A percentile compares a stretch with the other conserved stretches of the same genome.
These are phyloP conservation scores for Phytopythium montanum DNA, from an alignment of 352 stramenopile species.

Conservation along the genomic window DNA sequence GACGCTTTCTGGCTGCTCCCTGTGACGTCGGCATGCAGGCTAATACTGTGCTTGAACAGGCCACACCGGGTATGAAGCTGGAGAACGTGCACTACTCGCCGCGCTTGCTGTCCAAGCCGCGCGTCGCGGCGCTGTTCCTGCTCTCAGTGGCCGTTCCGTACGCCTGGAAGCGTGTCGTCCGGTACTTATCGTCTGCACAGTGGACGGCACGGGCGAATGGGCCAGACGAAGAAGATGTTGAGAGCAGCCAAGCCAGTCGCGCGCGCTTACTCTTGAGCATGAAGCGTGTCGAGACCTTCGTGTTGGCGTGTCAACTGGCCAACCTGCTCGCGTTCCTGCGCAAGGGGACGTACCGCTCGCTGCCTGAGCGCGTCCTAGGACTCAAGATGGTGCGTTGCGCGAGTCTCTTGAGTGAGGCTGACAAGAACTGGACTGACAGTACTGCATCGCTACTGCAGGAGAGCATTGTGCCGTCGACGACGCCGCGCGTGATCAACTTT, in stretches of 20 bases:
- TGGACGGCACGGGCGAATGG: constrained; percentile 24
- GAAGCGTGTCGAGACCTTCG: constrained; percentile 73
- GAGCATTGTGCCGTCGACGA: constrained; percentile 46
- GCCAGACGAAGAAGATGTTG: not conserved
- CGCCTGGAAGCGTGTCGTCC: constrained; percentile 69
- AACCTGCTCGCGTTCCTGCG: constrained; percentile 75
- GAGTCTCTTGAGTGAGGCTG: not conserved
- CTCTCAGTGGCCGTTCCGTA: constrained; percentile 72
- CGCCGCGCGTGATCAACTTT: constrained; percentile 75
- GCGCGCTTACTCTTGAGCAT: constrained; percentile 41
- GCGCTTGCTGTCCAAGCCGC: constrained; percentile 40
- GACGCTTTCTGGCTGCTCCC: not conserved
- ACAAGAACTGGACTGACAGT: not conserved
- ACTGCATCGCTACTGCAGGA: constrained; percentile 23
- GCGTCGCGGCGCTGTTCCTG: constrained; percentile 55
- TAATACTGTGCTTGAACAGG: constrained; percentile 21
- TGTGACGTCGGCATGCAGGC: not conserved
- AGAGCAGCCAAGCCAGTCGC: constrained; percentile 10
- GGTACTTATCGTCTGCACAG: constrained; percentile 50
- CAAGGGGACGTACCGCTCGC: constrained; percentile 66
- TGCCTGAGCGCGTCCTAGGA: constrained; percentile 63
- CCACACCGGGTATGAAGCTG: constrained; percentile 81
- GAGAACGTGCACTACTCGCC: constrained; percentile 70
- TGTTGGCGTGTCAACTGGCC: constrained; percentile 58
- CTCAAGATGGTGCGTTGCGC: constrained; percentile 54